A percentile compares a stretch with the other conserved stretches of the same genome.
Evolutionary conservation across 306 rosid species (phyloP).

Genomic region (Erythrophleum fordii): DNA sequence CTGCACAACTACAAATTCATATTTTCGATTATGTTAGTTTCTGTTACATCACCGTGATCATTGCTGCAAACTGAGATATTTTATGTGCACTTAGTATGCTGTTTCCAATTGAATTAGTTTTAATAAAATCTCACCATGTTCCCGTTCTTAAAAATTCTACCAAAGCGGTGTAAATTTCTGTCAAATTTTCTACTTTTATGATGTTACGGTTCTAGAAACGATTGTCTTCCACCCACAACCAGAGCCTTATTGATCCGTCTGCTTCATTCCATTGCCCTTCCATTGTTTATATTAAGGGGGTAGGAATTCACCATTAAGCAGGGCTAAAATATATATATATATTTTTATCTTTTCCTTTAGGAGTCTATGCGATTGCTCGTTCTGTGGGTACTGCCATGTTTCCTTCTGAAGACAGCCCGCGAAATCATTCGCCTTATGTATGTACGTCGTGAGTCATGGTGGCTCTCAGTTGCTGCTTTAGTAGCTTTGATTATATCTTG

Average conservation of each 20-base stretch:
- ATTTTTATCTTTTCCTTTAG: constrained; percentile 32
- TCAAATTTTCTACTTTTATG: neutral
- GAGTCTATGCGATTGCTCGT: constrained; percentile 63
- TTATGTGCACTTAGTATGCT: neutral
- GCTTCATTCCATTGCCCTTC: neutral
- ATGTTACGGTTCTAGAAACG: constrained; percentile 5
- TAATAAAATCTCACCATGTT: neutral
- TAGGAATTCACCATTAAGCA: neutral
- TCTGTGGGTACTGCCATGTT: constrained; percentile 68
- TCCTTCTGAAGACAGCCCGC: constrained; percentile 64
- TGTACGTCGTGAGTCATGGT: constrained; percentile 56
- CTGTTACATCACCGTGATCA: neutral
- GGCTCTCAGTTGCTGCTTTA: constrained; percentile 52
- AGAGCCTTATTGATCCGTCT: neutral
- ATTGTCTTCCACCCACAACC: neutral
- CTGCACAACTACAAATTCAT: neutral
- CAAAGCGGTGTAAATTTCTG: neutral
- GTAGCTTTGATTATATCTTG: constrained; percentile 63
- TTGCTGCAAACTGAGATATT: neutral
- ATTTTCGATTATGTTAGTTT: neutral
- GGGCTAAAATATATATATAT: neutral
- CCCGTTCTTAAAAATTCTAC: neutral
- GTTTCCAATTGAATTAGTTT: neutral
- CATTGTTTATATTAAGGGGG: neutral
- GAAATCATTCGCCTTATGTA: constrained; percentile 63